Conservation (phyloP, 805 yeast genomes). For the Starmerella riodocensis region DNA sequence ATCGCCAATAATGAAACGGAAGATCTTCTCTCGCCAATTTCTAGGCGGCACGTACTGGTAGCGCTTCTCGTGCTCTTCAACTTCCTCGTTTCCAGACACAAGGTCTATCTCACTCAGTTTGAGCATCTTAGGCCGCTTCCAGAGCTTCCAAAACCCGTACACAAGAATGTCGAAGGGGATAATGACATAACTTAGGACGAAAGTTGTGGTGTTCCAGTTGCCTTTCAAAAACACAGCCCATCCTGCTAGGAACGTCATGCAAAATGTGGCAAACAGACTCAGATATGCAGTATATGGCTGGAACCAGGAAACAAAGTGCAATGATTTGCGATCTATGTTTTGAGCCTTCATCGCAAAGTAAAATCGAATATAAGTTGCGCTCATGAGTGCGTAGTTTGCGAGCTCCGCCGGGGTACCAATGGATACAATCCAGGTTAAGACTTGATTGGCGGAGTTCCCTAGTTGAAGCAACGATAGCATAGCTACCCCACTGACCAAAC, state of each 20-base stretch:
- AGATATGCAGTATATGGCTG: conserved; percentile 48
- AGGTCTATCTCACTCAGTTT: conserved; percentile 41
- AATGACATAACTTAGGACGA: conserved; percentile 61
- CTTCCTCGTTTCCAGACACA: conserved; percentile 40
- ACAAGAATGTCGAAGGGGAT: conserved; percentile 42
- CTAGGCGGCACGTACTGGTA: conserved; percentile 14
- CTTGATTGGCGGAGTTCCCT: conserved; percentile 44
- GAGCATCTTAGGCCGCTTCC: conserved; percentile 37
- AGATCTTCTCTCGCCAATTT: conserved; percentile 48
- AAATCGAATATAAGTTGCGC: conserved; percentile 48
- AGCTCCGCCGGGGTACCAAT: conserved; percentile 59
- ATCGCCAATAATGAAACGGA: conserved; percentile 17
- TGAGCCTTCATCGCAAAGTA: conserved; percentile 46
- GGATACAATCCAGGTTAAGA: conserved; percentile 59
- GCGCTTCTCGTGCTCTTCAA: conserved; percentile 42
- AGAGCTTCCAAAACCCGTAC: conserved; percentile 41
- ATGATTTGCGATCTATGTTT: conserved; percentile 33
- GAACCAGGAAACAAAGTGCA: conserved; percentile 42
- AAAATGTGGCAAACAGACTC: conserved; percentile 35
- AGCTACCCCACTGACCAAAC: conserved; percentile 40
- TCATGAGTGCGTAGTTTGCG: conserved; percentile 45
- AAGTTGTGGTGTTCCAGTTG: conserved; percentile 45
- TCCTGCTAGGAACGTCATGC: conserved; percentile 51
- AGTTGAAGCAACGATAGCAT: conserved; percentile 53
- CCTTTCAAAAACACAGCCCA: conserved; percentile 59